These are phyloP conservation scores for Diaporthe ilicicola DNA, from an alignment of 2,329 filamentous ascomycete genomes.

Conservation along the genomic window DNA sequence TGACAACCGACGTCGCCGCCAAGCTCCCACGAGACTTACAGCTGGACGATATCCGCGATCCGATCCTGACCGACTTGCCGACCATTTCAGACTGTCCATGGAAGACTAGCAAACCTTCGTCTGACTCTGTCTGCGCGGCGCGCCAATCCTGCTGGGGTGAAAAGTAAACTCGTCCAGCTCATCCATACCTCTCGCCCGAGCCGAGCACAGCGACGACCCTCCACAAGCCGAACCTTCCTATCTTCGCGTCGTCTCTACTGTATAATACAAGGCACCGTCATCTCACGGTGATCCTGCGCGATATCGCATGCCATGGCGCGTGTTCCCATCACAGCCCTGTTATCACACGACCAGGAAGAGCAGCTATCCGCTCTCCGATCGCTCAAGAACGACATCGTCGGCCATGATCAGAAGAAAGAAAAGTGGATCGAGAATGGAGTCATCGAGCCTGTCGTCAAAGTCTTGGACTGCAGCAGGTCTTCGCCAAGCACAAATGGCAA, in stretches of 20 bases:
- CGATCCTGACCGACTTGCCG: background rate
- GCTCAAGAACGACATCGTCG: conserved; percentile 90
- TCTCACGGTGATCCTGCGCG: background rate
- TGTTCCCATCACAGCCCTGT: conserved; percentile 59
- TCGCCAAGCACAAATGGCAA: conserved; percentile 49
- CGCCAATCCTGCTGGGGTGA: background rate
- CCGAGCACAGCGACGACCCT: background rate
- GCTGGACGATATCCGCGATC: background rate
- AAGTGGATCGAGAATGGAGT: conserved; percentile 76
- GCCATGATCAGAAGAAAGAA: conserved; percentile 88
- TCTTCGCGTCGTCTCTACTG: background rate
- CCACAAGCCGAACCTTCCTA: background rate
- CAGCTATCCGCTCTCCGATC: conserved; percentile 70
- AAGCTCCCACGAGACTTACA: background rate
- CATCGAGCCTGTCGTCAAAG: conserved; percentile 64
- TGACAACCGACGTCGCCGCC: background rate
- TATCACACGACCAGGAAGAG: conserved; percentile 59
- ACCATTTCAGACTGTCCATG: background rate
- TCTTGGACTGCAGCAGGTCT: conserved; percentile 49
- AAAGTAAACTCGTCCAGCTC: background rate
- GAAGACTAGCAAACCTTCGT: background rate
- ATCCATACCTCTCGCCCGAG: background rate
- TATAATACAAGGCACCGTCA: background rate
- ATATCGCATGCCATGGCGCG: conserved; percentile 58
- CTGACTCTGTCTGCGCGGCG: conserved; percentile 13